A percentile compares a stretch with the other conserved stretches of the same genome.
These are phyloP conservation scores for Rosa persica DNA, from an alignment of 306 rosid genomes.

Conservation along the genomic window DNA sequence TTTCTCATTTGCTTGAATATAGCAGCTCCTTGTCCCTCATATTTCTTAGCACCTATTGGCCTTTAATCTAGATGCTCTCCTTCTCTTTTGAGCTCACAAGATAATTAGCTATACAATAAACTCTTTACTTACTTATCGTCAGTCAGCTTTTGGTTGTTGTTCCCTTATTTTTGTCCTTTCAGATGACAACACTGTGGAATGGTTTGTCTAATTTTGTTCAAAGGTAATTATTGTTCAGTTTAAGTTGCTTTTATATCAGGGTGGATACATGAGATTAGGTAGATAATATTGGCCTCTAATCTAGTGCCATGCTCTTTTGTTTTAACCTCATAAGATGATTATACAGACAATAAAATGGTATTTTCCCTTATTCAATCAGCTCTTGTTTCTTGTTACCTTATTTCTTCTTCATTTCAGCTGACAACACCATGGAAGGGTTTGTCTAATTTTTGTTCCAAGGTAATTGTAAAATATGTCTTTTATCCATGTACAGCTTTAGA, in stretches of 20 bases:
- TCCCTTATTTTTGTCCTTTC: slow-evolving; percentile 39
- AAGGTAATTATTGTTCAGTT: slow-evolving; percentile 88
- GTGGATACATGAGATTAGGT: slow-evolving; percentile 4
- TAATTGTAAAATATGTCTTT: slow-evolving; percentile 55
- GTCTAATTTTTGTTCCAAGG: slow-evolving; percentile 65
- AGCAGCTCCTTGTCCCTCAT: slow-evolving; percentile 41
- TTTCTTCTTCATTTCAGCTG: slow-evolving; percentile 49
- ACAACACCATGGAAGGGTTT: slow-evolving; percentile 52
- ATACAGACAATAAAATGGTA: slow-evolving; percentile 52
- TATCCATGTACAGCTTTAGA: slow-evolving; percentile 58
- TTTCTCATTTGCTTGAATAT: slow-evolving; percentile 62
- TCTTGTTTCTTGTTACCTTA: slow-evolving; percentile 35
- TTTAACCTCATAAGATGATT: slow-evolving; percentile 54
- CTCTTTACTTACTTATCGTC: slow-evolving; percentile 49
- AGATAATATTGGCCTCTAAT: slow-evolving; percentile 49
- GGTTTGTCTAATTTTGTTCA: slow-evolving; percentile 55
- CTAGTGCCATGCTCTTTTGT: slow-evolving; percentile 42
- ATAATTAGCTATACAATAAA: slow-evolving; percentile 67
- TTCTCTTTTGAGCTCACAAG: slow-evolving; percentile 48
- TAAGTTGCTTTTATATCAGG: slow-evolving; percentile 34
- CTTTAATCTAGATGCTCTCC: slow-evolving; percentile 51
- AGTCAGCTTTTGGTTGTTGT: slow-evolving; percentile 47
- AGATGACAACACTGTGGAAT: slow-evolving; percentile 57
- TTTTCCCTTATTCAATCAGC: slow-evolving; percentile 49
- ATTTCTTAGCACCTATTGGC: slow-evolving; percentile 45